Percentiles rank a stretch among this genome's conserved stretches.
These are phyloP conservation scores for Hyparrhenia diplandra DNA, from an alignment of 176 grass and related monocot genomes.

Conservation along the genomic window DNA sequence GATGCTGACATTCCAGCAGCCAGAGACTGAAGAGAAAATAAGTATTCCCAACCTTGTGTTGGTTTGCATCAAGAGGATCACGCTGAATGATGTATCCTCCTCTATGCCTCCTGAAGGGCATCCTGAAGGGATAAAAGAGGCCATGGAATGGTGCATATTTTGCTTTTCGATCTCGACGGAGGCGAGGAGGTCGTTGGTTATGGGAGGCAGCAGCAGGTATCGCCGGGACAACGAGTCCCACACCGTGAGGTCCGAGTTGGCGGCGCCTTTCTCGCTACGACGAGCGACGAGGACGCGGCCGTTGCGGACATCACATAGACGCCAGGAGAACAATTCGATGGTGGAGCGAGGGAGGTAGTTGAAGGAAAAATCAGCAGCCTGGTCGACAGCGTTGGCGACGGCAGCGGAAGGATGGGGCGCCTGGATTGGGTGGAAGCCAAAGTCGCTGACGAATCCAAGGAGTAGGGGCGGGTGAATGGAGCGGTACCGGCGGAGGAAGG, in stretches of 20 bases:
- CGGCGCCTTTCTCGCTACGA: fast-evolving
- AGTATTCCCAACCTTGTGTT: background rate
- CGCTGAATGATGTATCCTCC: constrained; percentile 8
- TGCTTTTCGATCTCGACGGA: background rate
- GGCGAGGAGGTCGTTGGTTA: background rate
- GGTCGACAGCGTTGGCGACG: background rate
- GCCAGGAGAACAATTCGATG: no score
- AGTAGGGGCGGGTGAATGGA: background rate
- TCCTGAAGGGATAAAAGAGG: background rate
- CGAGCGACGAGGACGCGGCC: background rate
- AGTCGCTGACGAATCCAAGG: background rate
- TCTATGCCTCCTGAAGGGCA: background rate
- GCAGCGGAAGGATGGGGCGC: constrained; percentile 14
- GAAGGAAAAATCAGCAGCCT: constrained; percentile 6
- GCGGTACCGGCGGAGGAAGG: constrained; percentile 20
- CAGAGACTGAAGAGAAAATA: no score
- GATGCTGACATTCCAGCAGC: background rate
- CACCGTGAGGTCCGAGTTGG: background rate
- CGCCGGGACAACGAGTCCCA: constrained; percentile 22
- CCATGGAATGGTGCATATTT: fast-evolving
- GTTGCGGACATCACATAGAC: background rate
- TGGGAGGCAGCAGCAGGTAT: constrained; percentile 9
- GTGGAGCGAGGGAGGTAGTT: background rate
- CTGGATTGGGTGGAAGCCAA: background rate
- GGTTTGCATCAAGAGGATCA: background rate